Evolutionary conservation across 2,329 filamentous ascomycete species (phyloP).

Genomic region (Exutisphaerella laricina): DNA sequence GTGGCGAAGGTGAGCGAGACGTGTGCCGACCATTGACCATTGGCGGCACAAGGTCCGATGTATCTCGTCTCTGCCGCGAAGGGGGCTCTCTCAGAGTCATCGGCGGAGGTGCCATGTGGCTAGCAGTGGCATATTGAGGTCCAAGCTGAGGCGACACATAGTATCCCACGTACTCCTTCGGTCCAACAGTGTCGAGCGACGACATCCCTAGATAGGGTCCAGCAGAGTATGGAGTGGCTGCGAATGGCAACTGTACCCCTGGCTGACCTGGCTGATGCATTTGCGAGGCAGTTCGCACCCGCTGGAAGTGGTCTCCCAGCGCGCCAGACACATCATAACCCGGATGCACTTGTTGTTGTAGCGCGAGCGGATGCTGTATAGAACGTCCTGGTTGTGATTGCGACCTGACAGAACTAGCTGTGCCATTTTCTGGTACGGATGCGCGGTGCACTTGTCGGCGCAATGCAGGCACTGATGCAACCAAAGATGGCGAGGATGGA

Average conservation of each 20-base stretch:
- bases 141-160: conserved; percentile 40
- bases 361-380: conserved; percentile 35
- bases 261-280: conserved; percentile 24
- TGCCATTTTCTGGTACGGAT: conserved; percentile 41
- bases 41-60: conserved; percentile 38
- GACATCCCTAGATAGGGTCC: background rate
- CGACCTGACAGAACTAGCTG: conserved; percentile 39
- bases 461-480: conserved; percentile 39
- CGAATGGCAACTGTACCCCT: conserved; percentile 23
- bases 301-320: conserved; percentile 31
- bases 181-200: conserved; percentile 33
- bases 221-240: conserved; percentile 14
- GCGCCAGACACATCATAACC: conserved; percentile 37
- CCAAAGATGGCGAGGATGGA: conserved; percentile 45
- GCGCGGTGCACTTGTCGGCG: conserved; percentile 40
- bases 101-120: conserved; percentile 32
- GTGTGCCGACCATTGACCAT: conserved; percentile 27
- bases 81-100: conserved; percentile 38
- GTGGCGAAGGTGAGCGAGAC: conserved; percentile 44
- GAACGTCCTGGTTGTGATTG: conserved; percentile 47
- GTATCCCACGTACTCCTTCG: conserved; percentile 49
- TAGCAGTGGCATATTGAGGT: conserved; percentile 27
- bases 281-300: conserved; percentile 25
- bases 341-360: conserved; percentile 35
- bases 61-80: conserved; percentile 38